Evolutionary conservation across 1,139 yeast species (phyloP).

Genomic region (Schwanniomyces etchellsii): DNA sequence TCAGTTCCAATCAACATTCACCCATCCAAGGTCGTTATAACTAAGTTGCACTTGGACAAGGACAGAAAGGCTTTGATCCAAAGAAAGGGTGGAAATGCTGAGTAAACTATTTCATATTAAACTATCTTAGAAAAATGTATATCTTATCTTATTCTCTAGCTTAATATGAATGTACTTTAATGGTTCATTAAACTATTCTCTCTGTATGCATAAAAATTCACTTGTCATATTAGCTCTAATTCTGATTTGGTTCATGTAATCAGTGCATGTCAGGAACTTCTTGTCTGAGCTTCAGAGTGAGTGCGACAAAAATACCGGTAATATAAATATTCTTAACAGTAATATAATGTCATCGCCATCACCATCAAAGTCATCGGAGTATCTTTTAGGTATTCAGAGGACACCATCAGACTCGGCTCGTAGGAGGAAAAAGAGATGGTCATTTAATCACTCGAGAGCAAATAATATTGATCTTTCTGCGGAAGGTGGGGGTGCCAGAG

Average conservation of each 20-base stretch:
- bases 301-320: too few species aligned
- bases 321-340: too few species aligned
- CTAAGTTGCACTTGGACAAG: constrained; percentile 96
- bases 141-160: constrained; percentile 19
- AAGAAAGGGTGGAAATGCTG: constrained; percentile 36
- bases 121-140: constrained; percentile 18
- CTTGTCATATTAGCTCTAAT: too few species aligned
- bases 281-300: too few species aligned
- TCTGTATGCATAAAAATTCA: too few species aligned
- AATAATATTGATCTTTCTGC: constrained; percentile 30
- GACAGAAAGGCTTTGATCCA: constrained; percentile 97
- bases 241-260: too few species aligned
- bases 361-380: constrained; percentile 1
- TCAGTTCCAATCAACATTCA: constrained; percentile 95
- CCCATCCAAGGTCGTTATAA: constrained; percentile 98
- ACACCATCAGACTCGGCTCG: neutral
- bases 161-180: constrained; percentile 20
- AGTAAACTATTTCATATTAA: constrained; percentile 17
- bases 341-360: constrained; percentile 1
- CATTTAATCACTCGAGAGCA: constrained; percentile 33
- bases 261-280: too few species aligned
- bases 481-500: constrained; percentile 15
- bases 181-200: too few species aligned
- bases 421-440: constrained; percentile 37
- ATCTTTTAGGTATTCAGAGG: neutral